phyloP scores from a whole-genome alignment of 1,139 yeast genomes.

The Martiniozyma asiatica region DNA sequence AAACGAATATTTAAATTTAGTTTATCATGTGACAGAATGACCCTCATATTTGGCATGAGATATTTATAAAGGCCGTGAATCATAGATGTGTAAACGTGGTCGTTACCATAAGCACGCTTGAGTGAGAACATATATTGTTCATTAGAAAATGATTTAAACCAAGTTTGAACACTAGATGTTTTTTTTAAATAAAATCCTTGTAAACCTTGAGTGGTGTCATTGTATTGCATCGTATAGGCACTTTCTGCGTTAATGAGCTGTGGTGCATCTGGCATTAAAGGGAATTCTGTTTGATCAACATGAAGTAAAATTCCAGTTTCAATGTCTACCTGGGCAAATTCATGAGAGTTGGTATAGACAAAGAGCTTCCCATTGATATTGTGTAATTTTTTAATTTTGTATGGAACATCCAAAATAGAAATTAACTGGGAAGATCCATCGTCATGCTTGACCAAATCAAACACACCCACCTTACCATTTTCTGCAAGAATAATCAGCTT shows the following conservation, averaged over 20 bases:
- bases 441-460: conserved; percentile 25
- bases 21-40: conserved; percentile 37
- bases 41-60: conserved; percentile 56
- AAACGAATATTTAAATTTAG: conserved; percentile 28
- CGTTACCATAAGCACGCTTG: too few species aligned
- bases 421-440: conserved; percentile 2
- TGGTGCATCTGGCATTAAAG: too few species aligned
- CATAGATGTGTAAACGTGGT: too few species aligned
- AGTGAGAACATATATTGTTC: too few species aligned
- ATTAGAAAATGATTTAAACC: too few species aligned
- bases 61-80: conserved; percentile 86
- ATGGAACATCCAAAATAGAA: conserved; percentile 17
- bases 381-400: conserved; percentile 9
- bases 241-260: too few species aligned
- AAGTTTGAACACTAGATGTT: too few species aligned
- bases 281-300: conserved; percentile 5
- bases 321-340: conserved; percentile 13
- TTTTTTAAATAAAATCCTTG: too few species aligned
- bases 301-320: conserved; percentile 8
- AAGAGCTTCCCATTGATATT: conserved; percentile 12
- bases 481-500: conserved; percentile 32
- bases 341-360: conserved; percentile 3
- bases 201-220: too few species aligned
- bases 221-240: too few species aligned
- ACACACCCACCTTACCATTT: conserved; percentile 31